Conservation (phyloP, 371 early-diverging fungal genomes). For the Cokeromyces recurvatus region DNA sequence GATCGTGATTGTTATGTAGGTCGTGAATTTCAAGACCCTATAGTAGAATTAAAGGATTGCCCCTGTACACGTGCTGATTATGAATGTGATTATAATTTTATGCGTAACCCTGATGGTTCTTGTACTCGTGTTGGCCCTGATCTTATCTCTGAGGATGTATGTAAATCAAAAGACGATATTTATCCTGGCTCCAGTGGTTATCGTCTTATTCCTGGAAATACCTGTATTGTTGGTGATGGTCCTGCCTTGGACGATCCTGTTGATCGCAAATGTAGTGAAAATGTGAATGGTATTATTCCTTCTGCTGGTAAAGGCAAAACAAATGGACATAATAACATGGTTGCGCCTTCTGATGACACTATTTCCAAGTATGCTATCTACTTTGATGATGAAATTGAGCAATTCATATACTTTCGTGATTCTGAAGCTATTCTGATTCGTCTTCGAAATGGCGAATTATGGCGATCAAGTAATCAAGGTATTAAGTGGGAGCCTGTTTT, state of each 20-base stretch:
- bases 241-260: constrained; percentile 61
- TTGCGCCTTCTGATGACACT: constrained; percentile 25
- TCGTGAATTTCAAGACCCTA: constrained; percentile 54
- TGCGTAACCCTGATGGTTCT: constrained; percentile 43
- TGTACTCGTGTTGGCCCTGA: constrained; percentile 59
- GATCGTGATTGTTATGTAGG: constrained; percentile 80
- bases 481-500: constrained; percentile 53
- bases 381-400: constrained; percentile 46
- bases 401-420: constrained; percentile 52
- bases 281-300: constrained; percentile 11
- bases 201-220: constrained; percentile 81
- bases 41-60: constrained; percentile 57
- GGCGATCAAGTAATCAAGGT: constrained; percentile 63
- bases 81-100: constrained; percentile 90
- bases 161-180: constrained; percentile 52
- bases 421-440: constrained; percentile 53
- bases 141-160: constrained; percentile 47
- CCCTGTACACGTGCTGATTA: constrained; percentile 80
- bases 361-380: constrained; percentile 33
- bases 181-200: constrained; percentile 86
- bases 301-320: neutral
- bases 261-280: constrained; percentile 56
- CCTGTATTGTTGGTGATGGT: constrained; percentile 50
- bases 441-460: constrained; percentile 54
- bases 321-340: neutral